Percentiles rank a stretch among this genome's conserved stretches.
Evolutionary conservation across 352 stramenopile genomes (phyloP).

Genomic region (Phytophthora citricola): DNA sequence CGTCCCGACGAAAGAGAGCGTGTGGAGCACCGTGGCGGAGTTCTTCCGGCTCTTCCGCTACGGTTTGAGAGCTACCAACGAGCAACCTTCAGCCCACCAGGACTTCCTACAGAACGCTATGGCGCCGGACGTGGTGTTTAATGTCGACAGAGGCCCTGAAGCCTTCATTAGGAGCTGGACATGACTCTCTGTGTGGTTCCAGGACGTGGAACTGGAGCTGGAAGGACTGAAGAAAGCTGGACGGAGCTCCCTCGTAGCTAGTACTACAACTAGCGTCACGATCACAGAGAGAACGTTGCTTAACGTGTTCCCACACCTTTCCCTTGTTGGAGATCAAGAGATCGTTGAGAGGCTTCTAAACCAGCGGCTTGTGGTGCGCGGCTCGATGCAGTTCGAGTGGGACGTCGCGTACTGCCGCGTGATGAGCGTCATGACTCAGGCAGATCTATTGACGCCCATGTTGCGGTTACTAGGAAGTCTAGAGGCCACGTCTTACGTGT

Average conservation of each 20-base stretch:
- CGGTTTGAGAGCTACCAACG: neutral
- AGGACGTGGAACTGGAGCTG: slow-evolving; percentile 16
- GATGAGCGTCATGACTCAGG: neutral
- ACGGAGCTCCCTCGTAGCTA: neutral
- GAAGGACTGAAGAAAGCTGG: slow-evolving; percentile 9
- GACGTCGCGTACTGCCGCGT: neutral
- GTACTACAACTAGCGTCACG: slow-evolving; percentile 1
- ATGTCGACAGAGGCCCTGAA: neutral
- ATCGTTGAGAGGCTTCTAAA: neutral
- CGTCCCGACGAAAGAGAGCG: neutral
- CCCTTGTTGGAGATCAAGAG: no score
- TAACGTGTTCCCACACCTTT: slow-evolving; percentile 6
- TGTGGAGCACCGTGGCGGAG: slow-evolving; percentile 19
- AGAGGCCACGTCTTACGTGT: slow-evolving; percentile 3
- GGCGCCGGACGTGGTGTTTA: neutral
- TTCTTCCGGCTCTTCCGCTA: slow-evolving; percentile 28
- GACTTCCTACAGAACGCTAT: slow-evolving; percentile 14
- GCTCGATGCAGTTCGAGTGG: slow-evolving; percentile 13
- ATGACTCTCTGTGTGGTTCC: neutral
- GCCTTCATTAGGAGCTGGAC: slow-evolving; percentile 17
- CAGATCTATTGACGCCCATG: slow-evolving; percentile 15
- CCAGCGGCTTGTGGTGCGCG: neutral
- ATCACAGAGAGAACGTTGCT: slow-evolving; percentile 3
- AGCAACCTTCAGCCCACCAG: neutral
- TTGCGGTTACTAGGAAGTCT: neutral